Base-by-base conservation (phyloP, 352 stramenopile species). In the Globisporangium megalacanthum region DNA sequence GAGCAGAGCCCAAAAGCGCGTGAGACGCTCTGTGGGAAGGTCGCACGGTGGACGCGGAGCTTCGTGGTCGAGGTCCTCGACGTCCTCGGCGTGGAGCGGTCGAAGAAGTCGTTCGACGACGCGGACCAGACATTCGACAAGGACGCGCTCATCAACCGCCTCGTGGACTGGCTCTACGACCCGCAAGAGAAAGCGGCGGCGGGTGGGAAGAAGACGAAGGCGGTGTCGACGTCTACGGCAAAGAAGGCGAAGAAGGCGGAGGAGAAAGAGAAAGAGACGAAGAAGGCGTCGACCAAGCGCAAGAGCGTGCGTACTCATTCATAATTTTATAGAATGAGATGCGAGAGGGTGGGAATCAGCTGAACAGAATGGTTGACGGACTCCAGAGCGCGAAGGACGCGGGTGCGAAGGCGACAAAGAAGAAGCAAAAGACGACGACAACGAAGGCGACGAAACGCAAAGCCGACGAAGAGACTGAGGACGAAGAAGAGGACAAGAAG, bases 41-140 rank as follows among this genome's bases (percentile, higher is more conserved):
- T 90, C 44, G 65, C 71, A 42, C 77, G 77, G 36, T 90, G 79
- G 75, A 87, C 86, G 66, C 67, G 75, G 39, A 64, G 47, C n/a
- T 93, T 90, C 54, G 58, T 93, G 22, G 65, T 87, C 44, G 73
- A 88, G 57, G 60, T 91, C 60, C 90, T 93, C 79, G 79, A 93
- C 66, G 50, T 91, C 20, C 65, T 93, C 31, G 80, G 71, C 35
- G 83, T 92, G 73, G 79, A 93, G 54, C 79, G 83, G 19, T 93
- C 83, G 4, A 89, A 89, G 60, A 93, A 93, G 58, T 92, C 83
- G 41, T 92, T 92, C 61, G 76, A 87, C 22, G 83, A 89, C 9
- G 66, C 75, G 56, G 64, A 67, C 10, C 83, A 84, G 51, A 42
- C 56, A 9, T 67, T 74, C 36, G 73, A 78, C 60, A 93, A 93